Evolutionary conservation across 768 basidiomycete species (phyloP).

Genomic region (Agrocybe pediades): DNA sequence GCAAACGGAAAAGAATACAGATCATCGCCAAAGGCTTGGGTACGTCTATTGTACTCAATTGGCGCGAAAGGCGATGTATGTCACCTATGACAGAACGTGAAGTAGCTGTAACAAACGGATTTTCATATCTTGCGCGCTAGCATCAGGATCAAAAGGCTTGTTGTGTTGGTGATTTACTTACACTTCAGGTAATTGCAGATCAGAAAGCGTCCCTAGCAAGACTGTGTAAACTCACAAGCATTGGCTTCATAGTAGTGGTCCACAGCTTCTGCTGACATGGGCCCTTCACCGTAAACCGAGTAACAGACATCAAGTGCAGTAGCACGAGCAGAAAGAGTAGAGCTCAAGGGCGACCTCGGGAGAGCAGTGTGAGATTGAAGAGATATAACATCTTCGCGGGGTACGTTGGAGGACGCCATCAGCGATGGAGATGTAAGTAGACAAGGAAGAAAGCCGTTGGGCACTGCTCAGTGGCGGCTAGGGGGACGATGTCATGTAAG

Average conservation of each 20-base stretch:
- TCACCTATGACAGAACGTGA: slow-evolving; percentile 74
- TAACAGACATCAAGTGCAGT: slow-evolving; percentile 72
- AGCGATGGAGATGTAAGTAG: neutral
- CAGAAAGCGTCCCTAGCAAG: slow-evolving; percentile 4
- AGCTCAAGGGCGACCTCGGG: slow-evolving; percentile 31
- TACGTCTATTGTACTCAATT: slow-evolving; percentile 61
- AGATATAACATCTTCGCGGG: slow-evolving; percentile 17
- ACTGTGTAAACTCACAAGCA: slow-evolving; percentile 58
- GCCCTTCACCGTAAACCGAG: slow-evolving; percentile 63
- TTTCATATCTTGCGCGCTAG: slow-evolving; percentile 62
- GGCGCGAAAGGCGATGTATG: slow-evolving; percentile 63
- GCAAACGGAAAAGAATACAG: slow-evolving; percentile 53
- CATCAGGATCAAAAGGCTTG: slow-evolving; percentile 10
- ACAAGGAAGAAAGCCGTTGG: neutral
- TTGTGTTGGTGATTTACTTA: slow-evolving; percentile 36
- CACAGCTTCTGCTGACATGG: slow-evolving; percentile 51
- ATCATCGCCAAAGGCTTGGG: slow-evolving; percentile 69
- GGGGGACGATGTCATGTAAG: neutral
- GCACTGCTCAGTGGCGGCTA: neutral
- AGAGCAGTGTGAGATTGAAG: slow-evolving; percentile 18
- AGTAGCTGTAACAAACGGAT: slow-evolving; percentile 75
- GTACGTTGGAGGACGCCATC: slow-evolving; percentile 17
- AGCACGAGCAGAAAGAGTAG: slow-evolving; percentile 47
- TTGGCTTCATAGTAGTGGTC: slow-evolving; percentile 71
- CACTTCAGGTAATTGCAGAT: slow-evolving; percentile 32